A percentile compares a stretch with the other conserved stretches of the same genome.
phyloP scores from a whole-genome alignment of 2,329 filamentous ascomycete genomes.

The Colletotrichum australisinense region DNA sequence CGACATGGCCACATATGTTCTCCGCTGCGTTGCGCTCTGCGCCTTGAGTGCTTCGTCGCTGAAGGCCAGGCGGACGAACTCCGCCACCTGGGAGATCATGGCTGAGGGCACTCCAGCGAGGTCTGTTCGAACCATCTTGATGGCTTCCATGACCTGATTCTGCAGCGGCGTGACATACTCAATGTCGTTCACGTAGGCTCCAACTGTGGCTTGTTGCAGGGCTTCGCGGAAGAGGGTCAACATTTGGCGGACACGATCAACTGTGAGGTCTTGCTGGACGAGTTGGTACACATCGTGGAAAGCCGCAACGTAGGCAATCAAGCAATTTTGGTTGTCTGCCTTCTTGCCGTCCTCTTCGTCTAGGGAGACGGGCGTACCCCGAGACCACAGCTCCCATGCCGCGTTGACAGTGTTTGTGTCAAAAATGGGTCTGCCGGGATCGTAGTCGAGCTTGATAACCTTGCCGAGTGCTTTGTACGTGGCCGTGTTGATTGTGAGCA shows the following conservation, averaged over 20 bases:
- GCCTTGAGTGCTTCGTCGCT: conserved; percentile 47
- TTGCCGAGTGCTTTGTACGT: conserved; percentile 75
- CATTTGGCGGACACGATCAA: conserved; percentile 74
- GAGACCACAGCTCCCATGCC: conserved; percentile 78
- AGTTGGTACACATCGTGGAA: conserved; percentile 84
- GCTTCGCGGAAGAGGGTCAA: conserved; percentile 77
- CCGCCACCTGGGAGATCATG: conserved; percentile 76
- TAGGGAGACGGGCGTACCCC: conserved; percentile 65
- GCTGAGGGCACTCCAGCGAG: conserved; percentile 72
- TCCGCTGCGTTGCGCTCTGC: conserved; percentile 56
- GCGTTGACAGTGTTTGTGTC: conserved; percentile 66
- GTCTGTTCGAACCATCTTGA: conserved; percentile 76
- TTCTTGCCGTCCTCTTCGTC: conserved; percentile 51
- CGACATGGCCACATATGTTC: conserved; percentile 90
- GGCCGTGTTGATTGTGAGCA: conserved; percentile 78
- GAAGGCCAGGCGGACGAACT: conserved; percentile 79
- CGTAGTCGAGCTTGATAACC: conserved; percentile 65
- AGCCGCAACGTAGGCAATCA: conserved; percentile 85
- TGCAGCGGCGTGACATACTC: conserved; percentile 82
- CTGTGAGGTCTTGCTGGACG: conserved; percentile 71
- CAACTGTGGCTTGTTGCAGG: conserved; percentile 75
- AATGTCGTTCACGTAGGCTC: conserved; percentile 76
- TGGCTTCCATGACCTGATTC: conserved; percentile 72
- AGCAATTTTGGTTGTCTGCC: conserved; percentile 80
- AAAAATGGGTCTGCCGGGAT: conserved; percentile 61